These are phyloP conservation scores for Dimocarpus longan DNA, from an alignment of 345 rosid genomes.

Conservation along the genomic window DNA sequence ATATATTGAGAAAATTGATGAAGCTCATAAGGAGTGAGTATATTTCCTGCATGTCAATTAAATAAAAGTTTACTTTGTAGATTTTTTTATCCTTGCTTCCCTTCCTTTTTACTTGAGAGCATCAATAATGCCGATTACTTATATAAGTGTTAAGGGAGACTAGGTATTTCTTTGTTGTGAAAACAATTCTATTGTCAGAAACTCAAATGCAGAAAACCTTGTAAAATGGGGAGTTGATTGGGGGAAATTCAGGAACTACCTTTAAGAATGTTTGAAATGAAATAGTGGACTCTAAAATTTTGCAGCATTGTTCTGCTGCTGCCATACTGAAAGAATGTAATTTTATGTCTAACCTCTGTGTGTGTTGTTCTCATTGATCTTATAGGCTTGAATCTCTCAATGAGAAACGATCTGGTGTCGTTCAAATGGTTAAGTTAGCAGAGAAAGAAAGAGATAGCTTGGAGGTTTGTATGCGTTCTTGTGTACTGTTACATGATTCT, in stretches of 20 bases:
- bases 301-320: neutral
- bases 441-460: slow-evolving; percentile 94
- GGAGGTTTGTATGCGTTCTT: slow-evolving; percentile 65
- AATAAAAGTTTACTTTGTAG: neutral
- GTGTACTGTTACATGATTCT: slow-evolving; percentile 2
- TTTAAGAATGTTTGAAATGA: neutral
- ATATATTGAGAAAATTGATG: slow-evolving; percentile 92
- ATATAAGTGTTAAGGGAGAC: neutral
- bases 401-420: slow-evolving; percentile 93
- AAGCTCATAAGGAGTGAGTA: slow-evolving; percentile 77
- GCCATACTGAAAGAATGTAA: neutral
- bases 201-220: slow-evolving; percentile 1
- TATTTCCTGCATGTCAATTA: slow-evolving; percentile 9
- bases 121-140: neutral
- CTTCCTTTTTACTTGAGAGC: neutral
- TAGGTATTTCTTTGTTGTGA: neutral
- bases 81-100: slow-evolving; percentile 20
- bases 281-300: neutral
- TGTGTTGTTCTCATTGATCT: slow-evolving; percentile 23
- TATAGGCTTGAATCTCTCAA: slow-evolving; percentile 82
- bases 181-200: neutral
- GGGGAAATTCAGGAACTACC: neutral
- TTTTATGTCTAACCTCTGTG: slow-evolving; percentile 1
- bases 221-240: neutral
- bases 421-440: slow-evolving; percentile 95